Evolutionary conservation across 129 eudicot species (phyloP), one percentile per base, ranked within the genome.

Genomic region (Ambrosia artemisiifolia): DNA sequence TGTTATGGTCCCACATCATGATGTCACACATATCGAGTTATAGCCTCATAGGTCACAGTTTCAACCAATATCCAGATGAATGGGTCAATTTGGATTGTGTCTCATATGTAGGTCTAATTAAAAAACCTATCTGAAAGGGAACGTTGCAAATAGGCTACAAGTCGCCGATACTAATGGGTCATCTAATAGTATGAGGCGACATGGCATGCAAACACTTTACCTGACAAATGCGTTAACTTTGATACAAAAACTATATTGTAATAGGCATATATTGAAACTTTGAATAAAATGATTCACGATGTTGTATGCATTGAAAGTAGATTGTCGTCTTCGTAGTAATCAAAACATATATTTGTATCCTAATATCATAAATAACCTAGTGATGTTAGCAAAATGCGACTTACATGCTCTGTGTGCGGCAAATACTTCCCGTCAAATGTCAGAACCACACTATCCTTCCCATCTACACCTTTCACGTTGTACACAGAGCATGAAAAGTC

Each of bases 401-500:
- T 77, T 35, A 94, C 98, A 84, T 94, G 98, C 76, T 94, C 98
- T 3, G 93, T 75, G 69, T 94, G 76, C 17, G 96, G 95, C 69
- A 94, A 75, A 75, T 90, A 94, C 91, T 94, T 94, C 59, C 98
- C 98, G 63, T 94, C 98, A 66, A 90, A 85, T 14, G 98, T 94
- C 57, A 94, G 12, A 46, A 90, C 89, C 28, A 81, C 97, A 17
- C 98, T 90, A 69, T 94, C 96, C 75, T 94, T 94, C 59, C 98
- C 98, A 79, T 94, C 98, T 24, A 88, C 88, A 5, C 98, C 98
- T 84, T 86, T 81, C 65, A 88, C 85, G 83, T 94, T 94, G 83
- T 94, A 97, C 30, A 94, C 97, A 1, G 98, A 81, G 84, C 98
- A 94, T 62, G 78, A 94, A 85, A 94, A 94, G 85, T 94, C 98